Evolutionary conservation across 805 yeast genomes (phyloP), one percentile per base, ranked within the genome.

Genomic region (Cephaloascus albidus): DNA sequence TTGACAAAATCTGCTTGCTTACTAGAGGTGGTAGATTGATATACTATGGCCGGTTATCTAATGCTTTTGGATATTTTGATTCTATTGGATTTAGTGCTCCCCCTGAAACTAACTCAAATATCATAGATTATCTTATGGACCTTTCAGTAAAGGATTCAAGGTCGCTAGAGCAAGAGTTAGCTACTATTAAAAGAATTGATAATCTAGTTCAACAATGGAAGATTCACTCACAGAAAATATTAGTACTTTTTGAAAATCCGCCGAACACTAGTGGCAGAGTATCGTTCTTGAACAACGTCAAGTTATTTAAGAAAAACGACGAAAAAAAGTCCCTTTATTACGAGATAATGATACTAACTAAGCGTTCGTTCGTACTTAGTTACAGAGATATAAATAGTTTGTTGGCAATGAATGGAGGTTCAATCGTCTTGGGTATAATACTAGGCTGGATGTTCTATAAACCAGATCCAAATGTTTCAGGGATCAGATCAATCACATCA

Each of bases 381-480:
- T 52, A 52, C 28, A 43, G 71, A 32, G 72, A 66, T 43, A 43
- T 18, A 3, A 32, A 38, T 8, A 55, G 65, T 4, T 51, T 62
- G 20, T 18, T 53, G 3, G 61, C 72, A 0, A 48, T 72, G 23
- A 43, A 65, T 14, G 52, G 65, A 14, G 73, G 72, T 19, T 53
- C 70, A 0, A 38, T 73, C 0, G 46, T 79, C 4, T 58, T 84
- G 44, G 82, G 87, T 0, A 51, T 76, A 2, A 60, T 78, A n/a
- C 60, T 73, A 33, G 95, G 95, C 0, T 84, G 93, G 88, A 70
- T 86, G 33, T 86, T 80, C 50, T 81, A 59, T 52, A 73, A 73
- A 46, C 88, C 88, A 3, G 74, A 70, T 16, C 67, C 70, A 3
- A 64, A 74, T 10, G 45, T 78, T 28, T 69, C 78, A 1, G 95